Base-by-base conservation (phyloP, 345 rosid species). In the Citropsis articulata region DNA sequence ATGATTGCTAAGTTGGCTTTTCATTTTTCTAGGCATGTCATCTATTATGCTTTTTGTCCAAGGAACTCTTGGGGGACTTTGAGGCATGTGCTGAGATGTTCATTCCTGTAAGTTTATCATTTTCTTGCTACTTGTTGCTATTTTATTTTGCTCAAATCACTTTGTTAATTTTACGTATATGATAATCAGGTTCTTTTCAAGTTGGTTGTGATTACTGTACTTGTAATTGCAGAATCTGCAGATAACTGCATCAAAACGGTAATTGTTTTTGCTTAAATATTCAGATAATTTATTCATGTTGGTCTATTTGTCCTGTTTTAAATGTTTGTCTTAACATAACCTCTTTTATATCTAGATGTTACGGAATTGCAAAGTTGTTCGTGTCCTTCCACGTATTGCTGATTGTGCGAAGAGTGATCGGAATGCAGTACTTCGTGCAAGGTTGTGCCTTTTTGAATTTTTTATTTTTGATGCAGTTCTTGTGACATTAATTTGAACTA, bases 131-230 rank as follows among this genome's bases (percentile, higher is more conserved):
- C 59, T 38, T 79, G 24, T 72, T 35, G 56, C 75, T 38, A 63
- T 53, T 70, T 83, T 79, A 35, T 6, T 75, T 67, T 67, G 67
- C 80, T 72, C 50, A 78, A 70, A 75, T 72, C 48, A 24, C 81
- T 38, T 19, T 78, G 59, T 82, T 85, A 80, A 84, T 78, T 77
- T 74, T 77, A 69, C 79, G 77, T 4, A 71, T 76, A 82, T 89
- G 85, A 81, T 90, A 74, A 87, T 86, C 95, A 96, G 99, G 98
- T 92, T 75, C 98, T 96, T 87, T 96, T 96, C 94, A 96, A 96
- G 97, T 88, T 96, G 81, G 99, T 96, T 83, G 99, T 96, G 91
- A 96, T 96, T 72, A 96, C 99, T 84, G 99, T 94, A 75, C 99
- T 96, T 86, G 99, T 96, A 81, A 96, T 96, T 90, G 97, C 97